These are phyloP conservation scores for Sphagnum contortum DNA, from an alignment of 225 moss, liverwort and hornwort species.

Conservation along the genomic window DNA sequence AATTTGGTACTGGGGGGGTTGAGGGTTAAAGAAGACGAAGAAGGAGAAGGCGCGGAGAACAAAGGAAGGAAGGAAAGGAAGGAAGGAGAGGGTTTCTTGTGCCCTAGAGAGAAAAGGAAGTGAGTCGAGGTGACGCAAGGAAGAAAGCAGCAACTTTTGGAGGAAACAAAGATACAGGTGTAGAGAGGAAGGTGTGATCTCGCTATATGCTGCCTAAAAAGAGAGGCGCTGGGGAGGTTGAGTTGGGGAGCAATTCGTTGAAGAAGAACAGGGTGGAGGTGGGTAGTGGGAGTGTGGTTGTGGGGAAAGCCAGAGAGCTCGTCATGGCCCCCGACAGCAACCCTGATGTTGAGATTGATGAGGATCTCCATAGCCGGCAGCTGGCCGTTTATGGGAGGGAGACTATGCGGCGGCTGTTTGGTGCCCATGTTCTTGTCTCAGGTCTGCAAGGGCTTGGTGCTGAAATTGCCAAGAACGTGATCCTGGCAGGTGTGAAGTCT, in stretches of 20 bases:
- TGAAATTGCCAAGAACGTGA: slow-evolving; percentile 84
- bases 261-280: slow-evolving; percentile 44
- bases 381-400: slow-evolving; percentile 96
- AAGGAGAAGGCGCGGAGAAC: too few species aligned
- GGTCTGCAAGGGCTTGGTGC: slow-evolving; percentile 83
- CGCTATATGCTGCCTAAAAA: slow-evolving; percentile 99
- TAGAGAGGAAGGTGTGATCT: slow-evolving; percentile 19
- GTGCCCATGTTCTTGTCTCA: slow-evolving; percentile 74
- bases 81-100: too few species aligned
- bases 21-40: too few species aligned
- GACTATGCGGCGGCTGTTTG: slow-evolving; percentile 97
- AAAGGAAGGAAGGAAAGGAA: too few species aligned
- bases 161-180: too few species aligned
- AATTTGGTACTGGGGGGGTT: too few species aligned
- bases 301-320: slow-evolving; percentile 53
- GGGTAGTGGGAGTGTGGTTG: slow-evolving; percentile 42
- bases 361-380: slow-evolving; percentile 98
- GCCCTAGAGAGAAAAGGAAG: too few species aligned
- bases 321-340: slow-evolving; percentile 70
- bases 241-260: slow-evolving; percentile 51
- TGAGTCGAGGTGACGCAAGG: too few species aligned
- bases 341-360: slow-evolving; percentile 87
- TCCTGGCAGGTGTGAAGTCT: slow-evolving; percentile 88
- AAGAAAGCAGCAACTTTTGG: too few species aligned
- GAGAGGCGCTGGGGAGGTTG: slow-evolving; percentile 94